These are phyloP conservation scores for Rhizopus microsporus DNA, from an alignment of 371 early-diverging fungal genomes.

Conservation along the genomic window DNA sequence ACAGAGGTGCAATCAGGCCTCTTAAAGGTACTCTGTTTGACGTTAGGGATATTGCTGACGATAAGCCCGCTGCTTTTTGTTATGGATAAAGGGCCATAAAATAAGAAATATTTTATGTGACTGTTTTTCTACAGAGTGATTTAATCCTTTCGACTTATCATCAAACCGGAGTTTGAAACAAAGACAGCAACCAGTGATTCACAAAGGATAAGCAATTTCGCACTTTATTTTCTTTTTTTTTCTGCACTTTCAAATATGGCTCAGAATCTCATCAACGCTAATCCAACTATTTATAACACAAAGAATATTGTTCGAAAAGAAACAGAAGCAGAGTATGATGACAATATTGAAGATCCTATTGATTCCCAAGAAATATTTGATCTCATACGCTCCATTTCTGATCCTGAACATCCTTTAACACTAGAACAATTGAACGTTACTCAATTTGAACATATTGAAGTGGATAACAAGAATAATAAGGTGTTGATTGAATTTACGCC, in stretches of 20 bases:
- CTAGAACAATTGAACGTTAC: slow-evolving; percentile 95
- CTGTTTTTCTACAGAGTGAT: too few relatives aligned
- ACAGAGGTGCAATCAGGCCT: too few relatives aligned
- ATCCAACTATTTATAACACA: slow-evolving; percentile 78
- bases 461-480: slow-evolving; percentile 67
- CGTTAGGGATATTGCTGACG: too few relatives aligned
- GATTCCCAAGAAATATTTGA: slow-evolving; percentile 92
- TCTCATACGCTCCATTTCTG: slow-evolving; percentile 95
- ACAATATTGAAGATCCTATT: slow-evolving; percentile 70
- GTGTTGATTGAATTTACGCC: slow-evolving; percentile 91
- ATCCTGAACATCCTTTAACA: slow-evolving; percentile 98
- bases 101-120: too few relatives aligned
- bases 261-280: slow-evolving; percentile 72
- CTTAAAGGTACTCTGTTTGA: too few relatives aligned
- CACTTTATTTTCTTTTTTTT: slow-evolving; percentile 3
- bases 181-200: too few relatives aligned
- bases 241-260: slow-evolving; percentile 27
- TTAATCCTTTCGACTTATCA: too few relatives aligned
- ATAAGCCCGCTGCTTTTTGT: too few relatives aligned
- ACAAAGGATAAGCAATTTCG: too few relatives aligned
- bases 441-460: slow-evolving; percentile 81
- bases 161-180: too few relatives aligned
- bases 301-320: slow-evolving; percentile 52
- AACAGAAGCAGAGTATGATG: slow-evolving; percentile 67
- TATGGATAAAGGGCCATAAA: too few relatives aligned